Base-by-base conservation (phyloP, 176 grass and related monocot species). In the Carex myosuroides region DNA sequence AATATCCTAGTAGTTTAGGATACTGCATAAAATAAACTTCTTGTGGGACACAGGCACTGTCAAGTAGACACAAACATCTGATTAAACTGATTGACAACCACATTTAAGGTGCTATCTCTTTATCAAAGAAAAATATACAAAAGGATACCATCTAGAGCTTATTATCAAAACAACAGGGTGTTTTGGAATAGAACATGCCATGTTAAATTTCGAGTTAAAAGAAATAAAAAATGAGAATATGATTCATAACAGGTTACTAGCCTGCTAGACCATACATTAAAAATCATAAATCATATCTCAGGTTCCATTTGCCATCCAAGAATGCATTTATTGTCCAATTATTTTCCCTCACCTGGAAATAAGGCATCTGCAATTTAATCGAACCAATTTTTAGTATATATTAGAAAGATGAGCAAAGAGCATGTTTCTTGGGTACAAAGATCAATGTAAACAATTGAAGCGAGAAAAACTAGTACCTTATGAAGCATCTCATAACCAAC, bases 281-380 rank as follows among this genome's bases (percentile, higher is more conserved):
- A 32, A 22, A 71, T 91, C 81, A 97, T 72, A 94, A 84, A 84
- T 94, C 88, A 69, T 88, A 94, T 87, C 92, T 91, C 39, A 93
- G 68, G 82, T 89, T 87, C 92, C 92, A 98, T 90, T 98, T 98
- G 20, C 92, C 92, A 89, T 90, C 88, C 84, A 90, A 87, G 10
- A 80, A 91, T 64, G 89, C 89, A 91, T 90, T 95, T 42, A 98
- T 70, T 6, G 92, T 94, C 95, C 95, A 98, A 80, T 84, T 91
- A 85, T 93, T 98, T 86, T 98, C 92, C 80, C 89, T 93, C 46
- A 91, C 60, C 73, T 98, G 95, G 64, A 98, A 84, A 85, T 98
- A 98, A 54, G 95, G 92, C 72, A 91, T 89, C 95, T 98, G 90
- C 89, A 91, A 74, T 42, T 42, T 84, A 48, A 69, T 30, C 4